phyloP scores from a whole-genome alignment of 768 basidiomycete species.

The Leucocoprinus birnbaumii region DNA sequence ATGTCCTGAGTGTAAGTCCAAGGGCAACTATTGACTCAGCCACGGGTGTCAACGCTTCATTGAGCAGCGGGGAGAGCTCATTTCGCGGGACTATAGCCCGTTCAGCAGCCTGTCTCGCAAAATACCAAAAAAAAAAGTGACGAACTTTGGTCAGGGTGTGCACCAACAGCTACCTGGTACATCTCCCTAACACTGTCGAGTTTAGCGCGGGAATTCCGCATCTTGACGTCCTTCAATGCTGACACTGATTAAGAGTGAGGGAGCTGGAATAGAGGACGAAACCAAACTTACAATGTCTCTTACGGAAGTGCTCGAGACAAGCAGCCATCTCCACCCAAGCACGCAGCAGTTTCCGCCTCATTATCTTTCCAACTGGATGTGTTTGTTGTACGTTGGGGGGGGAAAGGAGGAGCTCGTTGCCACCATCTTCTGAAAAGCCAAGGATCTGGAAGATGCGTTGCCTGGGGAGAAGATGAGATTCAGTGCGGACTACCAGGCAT shows the following conservation, averaged over 20 bases:
- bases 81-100: constrained; percentile 48
- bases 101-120: constrained; percentile 8
- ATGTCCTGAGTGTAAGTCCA: constrained; percentile 66
- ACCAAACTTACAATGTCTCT: constrained; percentile 35
- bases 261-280: not conserved
- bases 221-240: constrained; percentile 40
- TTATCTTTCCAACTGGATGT: constrained; percentile 43
- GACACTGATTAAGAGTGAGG: constrained; percentile 29
- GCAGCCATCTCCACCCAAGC: constrained; percentile 78
- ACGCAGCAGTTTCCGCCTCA: constrained; percentile 62
- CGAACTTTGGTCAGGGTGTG: constrained; percentile 77
- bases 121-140: not conserved
- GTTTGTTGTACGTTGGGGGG: constrained; percentile 53
- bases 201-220: constrained; percentile 44
- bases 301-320: constrained; percentile 61
- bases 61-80: constrained; percentile 38
- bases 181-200: constrained; percentile 62
- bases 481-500: not conserved
- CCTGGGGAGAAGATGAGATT: constrained; percentile 20
- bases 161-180: constrained; percentile 71
- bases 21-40: constrained; percentile 43
- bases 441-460: constrained; percentile 42
- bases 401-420: constrained; percentile 42
- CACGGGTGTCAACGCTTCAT: constrained; percentile 33
- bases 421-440: constrained; percentile 38